Evolutionary conservation across 2,329 filamentous ascomycete species (phyloP).

Genomic region (Claviceps monticola): DNA sequence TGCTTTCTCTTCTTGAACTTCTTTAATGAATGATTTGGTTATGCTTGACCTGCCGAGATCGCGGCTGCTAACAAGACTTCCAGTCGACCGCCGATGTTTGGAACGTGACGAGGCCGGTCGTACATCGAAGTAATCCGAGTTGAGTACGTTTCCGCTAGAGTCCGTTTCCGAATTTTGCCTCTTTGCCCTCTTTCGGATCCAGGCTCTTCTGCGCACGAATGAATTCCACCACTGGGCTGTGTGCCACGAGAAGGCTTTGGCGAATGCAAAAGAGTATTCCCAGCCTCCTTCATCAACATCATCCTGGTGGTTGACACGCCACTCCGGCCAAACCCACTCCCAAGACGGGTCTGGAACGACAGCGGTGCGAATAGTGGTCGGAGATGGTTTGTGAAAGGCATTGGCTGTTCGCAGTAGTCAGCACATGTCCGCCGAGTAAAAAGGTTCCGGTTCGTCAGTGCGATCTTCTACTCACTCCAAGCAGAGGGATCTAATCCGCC

Average conservation of each 20-base stretch:
- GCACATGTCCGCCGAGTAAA: neutral
- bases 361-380: slow-evolving; percentile 63
- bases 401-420: slow-evolving; percentile 35
- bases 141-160: slow-evolving; percentile 51
- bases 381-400: slow-evolving; percentile 42
- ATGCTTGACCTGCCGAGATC: slow-evolving; percentile 23
- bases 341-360: slow-evolving; percentile 91
- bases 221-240: slow-evolving; percentile 85
- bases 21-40: slow-evolving; percentile 21
- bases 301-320: slow-evolving; percentile 56
- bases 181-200: slow-evolving; percentile 70
- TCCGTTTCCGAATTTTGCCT: slow-evolving; percentile 29
- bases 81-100: slow-evolving; percentile 13
- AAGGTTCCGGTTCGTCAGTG: too few relatives aligned
- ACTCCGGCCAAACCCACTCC: slow-evolving; percentile 69
- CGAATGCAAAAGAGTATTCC: slow-evolving; percentile 90
- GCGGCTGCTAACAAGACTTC: slow-evolving; percentile 20
- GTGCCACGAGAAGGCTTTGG: slow-evolving; percentile 68
- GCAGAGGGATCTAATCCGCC: slow-evolving; percentile 72
- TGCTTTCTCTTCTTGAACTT: slow-evolving; percentile 41
- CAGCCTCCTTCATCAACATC: slow-evolving; percentile 77
- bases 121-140: slow-evolving; percentile 68
- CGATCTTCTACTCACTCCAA: slow-evolving; percentile 43
- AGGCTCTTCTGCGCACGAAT: slow-evolving; percentile 79
- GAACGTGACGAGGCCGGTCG: slow-evolving; percentile 34